Base-by-base conservation (phyloP, 495 filamentous ascomycete species). In the Elasticomyces elasticus region DNA sequence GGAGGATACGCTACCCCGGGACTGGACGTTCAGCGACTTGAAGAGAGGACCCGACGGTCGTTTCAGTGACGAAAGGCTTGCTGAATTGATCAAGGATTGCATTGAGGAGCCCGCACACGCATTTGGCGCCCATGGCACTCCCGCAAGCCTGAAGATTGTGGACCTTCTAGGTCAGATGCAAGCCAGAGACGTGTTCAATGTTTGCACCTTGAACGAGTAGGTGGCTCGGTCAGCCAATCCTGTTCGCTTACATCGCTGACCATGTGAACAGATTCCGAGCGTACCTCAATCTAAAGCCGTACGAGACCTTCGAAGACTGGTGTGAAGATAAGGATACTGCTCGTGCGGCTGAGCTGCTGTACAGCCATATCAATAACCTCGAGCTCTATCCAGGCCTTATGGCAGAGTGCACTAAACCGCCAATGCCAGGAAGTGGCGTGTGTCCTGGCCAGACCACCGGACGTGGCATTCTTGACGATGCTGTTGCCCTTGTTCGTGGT, bases 31-130 rank as follows among this genome's bases (percentile, higher is more conserved):
- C 61, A 78, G 70, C 20, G 64, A 70, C 15, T 67, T 85, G 37
- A 51, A 79, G 61, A 72, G 81, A 58, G 67, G 71, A 45, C 62
- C 66, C 7, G 72, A 82, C 54, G 81, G 81, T 12, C 75, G 52
- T 19, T 81, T 81, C 69, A 71, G 71, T 15, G 80, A 84, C 46
- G 74, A 71, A 23, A 79, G 80, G 15, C 72, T 85, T 25, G 79
- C 79, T 1, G 66, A 75, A 37, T 75, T 85, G 28, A 66, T 84
- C 51, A 73, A 72, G 24, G 69, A 73, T 42, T 76, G 77, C 40
- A 72, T 80, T 38, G 81, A 84, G 56, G 80, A 83, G 53, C 76
- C 63, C 2, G 64, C 64, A 7, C 64, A 67, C 24, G 64, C 54
- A 15, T 66, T 66, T 45, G 64, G 64, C 17, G 55, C 64, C 5